Evolutionary conservation across 352 stramenopile genomes (phyloP), one percentile per base, ranked within the genome.

Genomic region (Peronosclerospora sorghi): DNA sequence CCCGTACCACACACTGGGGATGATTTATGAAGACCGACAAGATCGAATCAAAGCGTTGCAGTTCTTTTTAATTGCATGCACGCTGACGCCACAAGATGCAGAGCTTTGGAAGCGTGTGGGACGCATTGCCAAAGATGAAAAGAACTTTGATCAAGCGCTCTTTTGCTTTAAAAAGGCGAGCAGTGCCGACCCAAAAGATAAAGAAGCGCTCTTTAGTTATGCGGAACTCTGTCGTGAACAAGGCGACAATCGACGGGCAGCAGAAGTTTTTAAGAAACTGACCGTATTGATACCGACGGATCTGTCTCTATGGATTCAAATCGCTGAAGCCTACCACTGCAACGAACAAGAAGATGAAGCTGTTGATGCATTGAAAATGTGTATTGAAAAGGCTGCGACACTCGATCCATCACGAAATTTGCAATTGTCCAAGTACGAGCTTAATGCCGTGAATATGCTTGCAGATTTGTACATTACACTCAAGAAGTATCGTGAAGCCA

Each of bases 391-490:
- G 35, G 74, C 77, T 0, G 77, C 72, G 18, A 69, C 65, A 2
- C 34, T 66, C 28, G 76, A 86, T 19, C 65, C 73, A n/a, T 41
- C 64, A 20, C 51, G 58, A n/a, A 65, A 75, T 24, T 46, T 93
- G 45, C n/a, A n/a, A n/a, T n/a, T n/a, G n/a, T n/a, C n/a, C n/a
- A n/a, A n/a, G n/a, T n/a, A n/a, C n/a, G n/a, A n/a, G n/a, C n/a
- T n/a, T n/a, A n/a, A n/a, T n/a, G n/a, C n/a, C n/a, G n/a, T n/a
- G n/a, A n/a, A n/a, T n/a, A n/a, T n/a, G n/a, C n/a, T n/a, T n/a
- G n/a, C n/a, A n/a, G n/a, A n/a, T n/a, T n/a, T n/a, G n/a, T 89
- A 86, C 46, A 93, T 93, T 51, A 86, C 77, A 20, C 59, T 90
- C 7, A 86, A 83, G 45, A 86, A 86, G 27, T 93, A 86, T 54